phyloP scores from a whole-genome alignment of 1,284 basidiomycete genomes.

The Microstroma glucosiphilum region DNA sequence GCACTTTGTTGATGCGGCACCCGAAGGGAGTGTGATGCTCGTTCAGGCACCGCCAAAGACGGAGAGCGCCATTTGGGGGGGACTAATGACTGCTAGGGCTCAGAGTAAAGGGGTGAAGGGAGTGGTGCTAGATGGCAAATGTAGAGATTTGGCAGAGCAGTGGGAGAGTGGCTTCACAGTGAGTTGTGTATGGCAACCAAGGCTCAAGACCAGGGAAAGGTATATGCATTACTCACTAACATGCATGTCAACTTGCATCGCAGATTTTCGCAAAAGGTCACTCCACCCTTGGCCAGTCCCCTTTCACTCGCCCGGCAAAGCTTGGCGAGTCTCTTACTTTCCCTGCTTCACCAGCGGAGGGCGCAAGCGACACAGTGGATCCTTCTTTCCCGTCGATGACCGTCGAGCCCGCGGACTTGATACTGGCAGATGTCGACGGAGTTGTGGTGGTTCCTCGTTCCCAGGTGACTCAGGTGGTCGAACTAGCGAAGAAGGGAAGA shows the following conservation, averaged over 20 bases:
- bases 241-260: background rate
- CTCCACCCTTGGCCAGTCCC: slow-evolving; percentile 79
- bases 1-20: slow-evolving; percentile 76
- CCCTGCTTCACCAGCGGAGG: too few species aligned
- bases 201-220: too few species aligned
- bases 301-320: slow-evolving; percentile 67
- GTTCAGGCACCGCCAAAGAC: slow-evolving; percentile 72
- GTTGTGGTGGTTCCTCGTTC: slow-evolving; percentile 72
- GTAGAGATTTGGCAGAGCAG: slow-evolving; percentile 75
- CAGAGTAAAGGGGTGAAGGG: slow-evolving; percentile 64
- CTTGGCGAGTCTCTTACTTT: background rate
- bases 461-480: slow-evolving; percentile 60
- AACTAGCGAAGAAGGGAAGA: slow-evolving; percentile 60
- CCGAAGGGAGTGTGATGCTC: slow-evolving; percentile 65
- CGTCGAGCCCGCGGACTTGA: slow-evolving; percentile 72
- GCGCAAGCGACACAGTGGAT: background rate
- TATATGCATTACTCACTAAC: too few species aligned
- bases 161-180: slow-evolving; percentile 58
- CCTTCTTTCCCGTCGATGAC: slow-evolving; percentile 54
- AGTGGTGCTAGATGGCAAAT: slow-evolving; percentile 71
- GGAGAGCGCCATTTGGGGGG: slow-evolving; percentile 84
- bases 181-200: slow-evolving; percentile 6
- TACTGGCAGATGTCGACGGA: slow-evolving; percentile 81
- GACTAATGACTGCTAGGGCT: slow-evolving; percentile 80
- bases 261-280: slow-evolving; percentile 64